phyloP scores from a whole-genome alignment of 2,329 filamentous ascomycete species.

The Cladophialophora chaetospira region DNA sequence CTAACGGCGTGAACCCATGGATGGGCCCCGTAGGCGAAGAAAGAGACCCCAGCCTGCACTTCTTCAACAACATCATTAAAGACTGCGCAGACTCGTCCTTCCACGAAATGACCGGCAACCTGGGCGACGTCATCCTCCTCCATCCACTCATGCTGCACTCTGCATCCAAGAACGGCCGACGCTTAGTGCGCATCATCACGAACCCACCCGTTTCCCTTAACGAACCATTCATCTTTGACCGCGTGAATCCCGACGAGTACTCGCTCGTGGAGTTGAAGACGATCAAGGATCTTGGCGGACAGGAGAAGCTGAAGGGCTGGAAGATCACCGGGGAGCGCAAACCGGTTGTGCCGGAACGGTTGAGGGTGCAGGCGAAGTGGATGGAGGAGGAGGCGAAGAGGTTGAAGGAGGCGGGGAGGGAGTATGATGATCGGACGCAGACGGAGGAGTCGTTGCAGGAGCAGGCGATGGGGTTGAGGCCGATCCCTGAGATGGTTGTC shows the following conservation, averaged over 20 bases:
- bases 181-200: not conserved
- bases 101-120: slow-evolving; percentile 54
- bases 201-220: not conserved
- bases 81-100: slow-evolving; percentile 48
- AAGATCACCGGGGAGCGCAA: slow-evolving; percentile 49
- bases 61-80: slow-evolving; percentile 46
- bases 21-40: slow-evolving; percentile 49
- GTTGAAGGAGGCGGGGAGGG: slow-evolving; percentile 26
- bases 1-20: slow-evolving; percentile 64
- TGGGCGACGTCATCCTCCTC: slow-evolving; percentile 49
- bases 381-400: slow-evolving; percentile 48
- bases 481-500: not conserved
- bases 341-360: slow-evolving; percentile 48
- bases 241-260: slow-evolving; percentile 46
- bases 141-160: not conserved
- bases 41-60: slow-evolving; percentile 19
- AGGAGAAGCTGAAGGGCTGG: slow-evolving; percentile 53
- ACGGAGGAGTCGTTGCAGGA: not conserved
- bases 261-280: slow-evolving; percentile 58
- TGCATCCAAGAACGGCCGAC: not conserved
- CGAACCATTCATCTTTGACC: slow-evolving; percentile 42
- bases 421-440: not conserved
- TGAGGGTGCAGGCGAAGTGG: slow-evolving; percentile 48
- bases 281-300: slow-evolving; percentile 49
- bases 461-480: slow-evolving; percentile 5